phyloP scores from a whole-genome alignment of 441 rosid genomes.

The Erysimum cheiri region DNA sequence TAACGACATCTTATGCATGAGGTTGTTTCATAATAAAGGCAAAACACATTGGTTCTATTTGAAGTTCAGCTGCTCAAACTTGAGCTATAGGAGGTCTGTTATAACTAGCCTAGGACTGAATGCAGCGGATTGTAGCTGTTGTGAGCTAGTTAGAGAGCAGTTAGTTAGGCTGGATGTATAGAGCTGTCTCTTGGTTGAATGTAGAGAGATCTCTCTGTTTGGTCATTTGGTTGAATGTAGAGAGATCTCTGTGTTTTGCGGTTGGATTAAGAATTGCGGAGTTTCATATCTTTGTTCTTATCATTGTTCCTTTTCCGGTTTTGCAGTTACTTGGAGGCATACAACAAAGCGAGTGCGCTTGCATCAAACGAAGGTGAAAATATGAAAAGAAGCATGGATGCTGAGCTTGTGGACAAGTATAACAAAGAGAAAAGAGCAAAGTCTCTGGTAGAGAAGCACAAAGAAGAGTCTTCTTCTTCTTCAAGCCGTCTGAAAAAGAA shows the following conservation, averaged over 20 bases:
- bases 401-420: slow-evolving; percentile 86
- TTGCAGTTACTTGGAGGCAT: slow-evolving; percentile 85
- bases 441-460: slow-evolving; percentile 82
- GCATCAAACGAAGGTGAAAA: slow-evolving; percentile 73
- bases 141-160: not conserved
- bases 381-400: slow-evolving; percentile 58
- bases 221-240: slow-evolving; percentile 6
- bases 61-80: slow-evolving; percentile 16
- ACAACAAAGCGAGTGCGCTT: slow-evolving; percentile 78
- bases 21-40: not conserved
- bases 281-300: slow-evolving; percentile 21
- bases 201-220: not conserved
- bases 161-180: not conserved
- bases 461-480: slow-evolving; percentile 53
- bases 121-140: not conserved
- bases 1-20: not conserved
- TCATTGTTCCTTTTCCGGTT: not conserved
- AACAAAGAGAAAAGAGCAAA: slow-evolving; percentile 83
- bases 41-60: not conserved
- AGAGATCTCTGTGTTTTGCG: not conserved
- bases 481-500: slow-evolving; percentile 61
- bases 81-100: not conserved
- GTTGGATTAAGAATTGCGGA: not conserved
- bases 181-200: slow-evolving; percentile 17
- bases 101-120: slow-evolving; percentile 1